Evolutionary conservation across 768 basidiomycete species (phyloP).

Genomic region (Tylopilus rubrobrunneus): DNA sequence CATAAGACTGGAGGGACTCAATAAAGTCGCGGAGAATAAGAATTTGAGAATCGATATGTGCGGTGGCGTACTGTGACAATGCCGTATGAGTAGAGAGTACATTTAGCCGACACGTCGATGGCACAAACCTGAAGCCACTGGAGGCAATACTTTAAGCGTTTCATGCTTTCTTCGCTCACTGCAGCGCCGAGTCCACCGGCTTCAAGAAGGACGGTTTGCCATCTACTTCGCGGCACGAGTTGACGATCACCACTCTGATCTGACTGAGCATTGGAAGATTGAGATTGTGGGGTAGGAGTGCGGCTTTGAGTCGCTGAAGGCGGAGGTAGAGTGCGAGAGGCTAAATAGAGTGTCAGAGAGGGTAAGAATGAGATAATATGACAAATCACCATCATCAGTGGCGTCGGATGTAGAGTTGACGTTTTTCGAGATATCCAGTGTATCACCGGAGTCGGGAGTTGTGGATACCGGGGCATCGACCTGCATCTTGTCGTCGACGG

Average conservation of each 20-base stretch:
- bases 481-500: constrained; percentile 28
- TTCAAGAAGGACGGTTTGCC: constrained; percentile 82
- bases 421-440: neutral
- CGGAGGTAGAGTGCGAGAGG: neutral
- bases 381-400: constrained; percentile 2
- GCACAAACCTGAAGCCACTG: constrained; percentile 78
- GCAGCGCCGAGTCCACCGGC: constrained; percentile 87
- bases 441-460: neutral
- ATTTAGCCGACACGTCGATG: neutral
- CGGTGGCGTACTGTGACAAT: constrained; percentile 68
- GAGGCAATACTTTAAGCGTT: constrained; percentile 78
- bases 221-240: constrained; percentile 71
- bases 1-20: constrained; percentile 51
- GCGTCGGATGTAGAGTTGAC: neutral
- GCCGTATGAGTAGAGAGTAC: neutral
- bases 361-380: constrained; percentile 4
- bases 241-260: constrained; percentile 38
- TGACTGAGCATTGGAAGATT: neutral
- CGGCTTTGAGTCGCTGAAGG: constrained; percentile 12
- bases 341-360: neutral
- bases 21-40: constrained; percentile 81
- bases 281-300: constrained; percentile 23
- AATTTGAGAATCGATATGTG: constrained; percentile 85
- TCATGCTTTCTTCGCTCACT: constrained; percentile 88
- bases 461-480: constrained; percentile 15